Evolutionary conservation across 768 basidiomycete species (phyloP).

Genomic region (Lentinula aciculospora): DNA sequence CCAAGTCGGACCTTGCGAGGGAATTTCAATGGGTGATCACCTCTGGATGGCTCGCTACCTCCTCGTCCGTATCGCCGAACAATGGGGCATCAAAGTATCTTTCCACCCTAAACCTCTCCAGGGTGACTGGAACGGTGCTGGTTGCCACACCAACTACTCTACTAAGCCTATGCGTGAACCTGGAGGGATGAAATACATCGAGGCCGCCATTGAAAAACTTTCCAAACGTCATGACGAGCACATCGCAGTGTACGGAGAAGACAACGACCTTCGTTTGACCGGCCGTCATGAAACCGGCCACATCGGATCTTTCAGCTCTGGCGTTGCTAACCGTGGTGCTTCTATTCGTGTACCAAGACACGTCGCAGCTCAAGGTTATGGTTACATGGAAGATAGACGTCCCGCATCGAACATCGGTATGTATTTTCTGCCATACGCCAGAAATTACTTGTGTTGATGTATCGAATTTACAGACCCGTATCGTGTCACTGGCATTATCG

Average conservation of each 20-base stretch:
- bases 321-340: slow-evolving; percentile 96
- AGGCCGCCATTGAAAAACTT: slow-evolving; percentile 91
- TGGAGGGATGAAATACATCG: slow-evolving; percentile 89
- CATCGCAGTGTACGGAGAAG: slow-evolving; percentile 96
- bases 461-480: slow-evolving; percentile 68
- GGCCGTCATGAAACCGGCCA: slow-evolving; percentile 98
- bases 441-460: background rate
- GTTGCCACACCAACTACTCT: slow-evolving; percentile 97
- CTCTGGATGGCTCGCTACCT: slow-evolving; percentile 99
- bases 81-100: slow-evolving; percentile 95
- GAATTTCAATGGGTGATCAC: slow-evolving; percentile 98
- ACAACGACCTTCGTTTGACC: slow-evolving; percentile 94
- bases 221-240: slow-evolving; percentile 88
- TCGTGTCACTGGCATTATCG: slow-evolving; percentile 84
- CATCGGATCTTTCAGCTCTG: slow-evolving; percentile 86
- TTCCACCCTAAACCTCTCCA: slow-evolving; percentile 98
- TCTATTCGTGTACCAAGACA: slow-evolving; percentile 95
- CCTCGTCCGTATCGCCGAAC: slow-evolving; percentile 92
- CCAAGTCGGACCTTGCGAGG: slow-evolving; percentile 98
- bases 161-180: slow-evolving; percentile 92
- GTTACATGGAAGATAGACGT: slow-evolving; percentile 94
- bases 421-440: slow-evolving; percentile 19
- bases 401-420: slow-evolving; percentile 97
- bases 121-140: slow-evolving; percentile 99
- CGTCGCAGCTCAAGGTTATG: slow-evolving; percentile 87